phyloP scores from a whole-genome alignment of 257 asterid species.

The Nicotiana obtusifolia region DNA sequence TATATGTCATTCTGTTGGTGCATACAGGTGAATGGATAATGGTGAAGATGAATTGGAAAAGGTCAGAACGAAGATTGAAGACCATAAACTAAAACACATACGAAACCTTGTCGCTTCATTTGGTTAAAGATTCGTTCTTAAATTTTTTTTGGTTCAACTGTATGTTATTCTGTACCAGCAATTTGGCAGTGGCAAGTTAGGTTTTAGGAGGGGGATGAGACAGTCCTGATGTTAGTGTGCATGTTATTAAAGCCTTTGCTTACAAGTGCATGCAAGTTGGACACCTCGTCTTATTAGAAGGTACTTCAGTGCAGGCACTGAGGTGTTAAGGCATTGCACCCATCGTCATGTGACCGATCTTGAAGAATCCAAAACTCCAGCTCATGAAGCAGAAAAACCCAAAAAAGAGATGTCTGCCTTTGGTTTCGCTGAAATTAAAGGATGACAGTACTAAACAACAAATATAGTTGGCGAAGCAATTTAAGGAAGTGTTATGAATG shows the following conservation, averaged over 20 bases:
- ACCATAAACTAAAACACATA: no score
- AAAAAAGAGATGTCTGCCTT: not conserved
- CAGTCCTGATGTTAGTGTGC: not conserved
- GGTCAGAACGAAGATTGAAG: no score
- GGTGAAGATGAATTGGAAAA: no score
- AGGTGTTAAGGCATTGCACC: not conserved
- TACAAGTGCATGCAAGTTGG: not conserved
- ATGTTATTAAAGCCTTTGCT: not conserved
- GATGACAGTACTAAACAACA: not conserved
- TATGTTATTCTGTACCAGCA: not conserved
- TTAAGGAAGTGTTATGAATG: not conserved
- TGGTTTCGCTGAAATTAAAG: not conserved
- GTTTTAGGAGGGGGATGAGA: not conserved
- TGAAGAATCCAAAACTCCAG: not conserved
- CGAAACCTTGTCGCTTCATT: no score
- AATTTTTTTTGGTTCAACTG: not conserved
- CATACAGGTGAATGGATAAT: not conserved
- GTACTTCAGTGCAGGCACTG: not conserved
- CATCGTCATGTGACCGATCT: not conserved
- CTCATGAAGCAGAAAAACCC: not conserved
- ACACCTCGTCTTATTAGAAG: not conserved
- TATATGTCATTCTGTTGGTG: not conserved
- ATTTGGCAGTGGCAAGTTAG: not conserved
- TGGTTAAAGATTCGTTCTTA: no score
- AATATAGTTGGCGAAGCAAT: not conserved